Base-by-base conservation (phyloP, 441 rosid genomes). In the Breynia disticha region DNA sequence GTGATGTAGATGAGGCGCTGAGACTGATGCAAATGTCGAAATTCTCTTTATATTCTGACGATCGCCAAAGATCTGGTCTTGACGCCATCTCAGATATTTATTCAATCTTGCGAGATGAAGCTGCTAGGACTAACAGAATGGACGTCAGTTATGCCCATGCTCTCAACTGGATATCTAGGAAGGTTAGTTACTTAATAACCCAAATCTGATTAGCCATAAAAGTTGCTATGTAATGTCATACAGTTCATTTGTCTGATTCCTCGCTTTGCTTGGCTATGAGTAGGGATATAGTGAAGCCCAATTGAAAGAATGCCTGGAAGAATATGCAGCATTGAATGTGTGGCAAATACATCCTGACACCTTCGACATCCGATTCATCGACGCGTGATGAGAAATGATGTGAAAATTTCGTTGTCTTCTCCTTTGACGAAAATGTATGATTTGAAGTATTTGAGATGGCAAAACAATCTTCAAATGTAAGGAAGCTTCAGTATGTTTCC, bases 241-340 rank as follows among this genome's bases (percentile, higher is more conserved):
- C 8, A 2, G 6, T 6, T 11, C 41, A 17, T 12, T 10, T n/a
- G n/a, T 51, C 59, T 56, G 39, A 56, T 41, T 21, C 50, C 42
- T 54, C 58, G 57, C 52, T 28, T 52, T 66, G 56, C 48, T 62
- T 60, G 53, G 35, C 52, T 74, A 50, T 63, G 41, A 67, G 67
- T 91, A 94, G 99, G 99, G 99, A 60, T 90, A 94, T 58, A 94
- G 95, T 45, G 99, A 94, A 73, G 95, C 97, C 38, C 99, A 94
- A 73, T 72, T 94, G 76, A 94, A 90, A 64, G 97, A 94, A 67
- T 90, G 99, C 69, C 72, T 87, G 52, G 99, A 94, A 82, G 97
- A 94, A 74, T 90, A 94, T 62, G 96, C 99, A 38, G 81, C 95
- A 46, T 65, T 94, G 54, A 94, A 94, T 37, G 97, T 94, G 59